Evolutionary conservation across 768 basidiomycete species (phyloP).

Genomic region (Trametes cingulata): DNA sequence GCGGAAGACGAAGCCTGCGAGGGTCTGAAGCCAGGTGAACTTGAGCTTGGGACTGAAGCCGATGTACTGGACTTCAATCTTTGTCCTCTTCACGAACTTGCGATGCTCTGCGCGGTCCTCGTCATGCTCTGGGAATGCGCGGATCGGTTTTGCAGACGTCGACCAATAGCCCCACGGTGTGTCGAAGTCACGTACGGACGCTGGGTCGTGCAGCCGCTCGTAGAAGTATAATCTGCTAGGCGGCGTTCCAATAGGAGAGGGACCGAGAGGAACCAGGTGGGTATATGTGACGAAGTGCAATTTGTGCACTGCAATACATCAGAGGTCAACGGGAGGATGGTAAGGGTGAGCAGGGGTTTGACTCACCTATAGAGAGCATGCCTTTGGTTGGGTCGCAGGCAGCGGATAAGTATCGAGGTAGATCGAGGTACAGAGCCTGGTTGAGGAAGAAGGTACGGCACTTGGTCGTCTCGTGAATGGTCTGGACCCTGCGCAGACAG

Average conservation of each 20-base stretch:
- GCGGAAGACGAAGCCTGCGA: conserved; percentile 7
- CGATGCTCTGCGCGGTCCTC: not conserved
- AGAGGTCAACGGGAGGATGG: not conserved
- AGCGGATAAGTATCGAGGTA: not conserved
- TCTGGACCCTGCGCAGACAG: not conserved
- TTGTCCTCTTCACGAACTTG: not conserved
- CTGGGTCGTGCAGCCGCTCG: not conserved
- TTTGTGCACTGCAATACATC: not conserved
- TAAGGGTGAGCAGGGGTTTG: no score
- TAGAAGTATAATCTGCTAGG: conserved; percentile 4
- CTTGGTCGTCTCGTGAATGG: not conserved
- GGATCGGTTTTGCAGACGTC: not conserved
- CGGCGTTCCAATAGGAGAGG: not conserved
- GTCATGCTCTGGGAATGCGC: not conserved
- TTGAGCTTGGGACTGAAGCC: not conserved
- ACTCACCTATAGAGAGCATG: not conserved
- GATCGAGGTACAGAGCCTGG: not conserved
- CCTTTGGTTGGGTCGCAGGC: not conserved
- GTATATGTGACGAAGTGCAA: not conserved
- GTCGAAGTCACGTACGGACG: not conserved
- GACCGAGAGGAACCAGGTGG: not conserved
- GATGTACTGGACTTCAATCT: not conserved
- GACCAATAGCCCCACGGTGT: conserved; percentile 13
- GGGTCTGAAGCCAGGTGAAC: not conserved
- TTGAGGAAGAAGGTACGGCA: conserved; percentile 6